phyloP scores from a whole-genome alignment of 2,329 filamentous ascomycete genomes.

The Leptodontidium sp. region DNA sequence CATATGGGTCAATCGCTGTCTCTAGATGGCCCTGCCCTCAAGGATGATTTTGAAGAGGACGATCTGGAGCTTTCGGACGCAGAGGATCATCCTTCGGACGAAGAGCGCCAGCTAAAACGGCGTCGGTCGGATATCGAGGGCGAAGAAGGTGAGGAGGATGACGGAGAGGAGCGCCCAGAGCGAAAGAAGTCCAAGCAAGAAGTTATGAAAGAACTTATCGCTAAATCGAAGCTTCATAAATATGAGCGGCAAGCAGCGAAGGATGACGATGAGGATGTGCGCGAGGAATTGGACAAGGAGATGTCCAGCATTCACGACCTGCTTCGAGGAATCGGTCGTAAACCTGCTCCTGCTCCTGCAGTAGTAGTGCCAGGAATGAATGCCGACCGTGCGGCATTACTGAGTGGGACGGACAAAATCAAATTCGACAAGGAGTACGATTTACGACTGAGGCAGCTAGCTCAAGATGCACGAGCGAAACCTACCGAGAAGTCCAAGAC shows the following conservation, averaged over 20 bases:
- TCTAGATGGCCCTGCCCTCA: conserved; percentile 61
- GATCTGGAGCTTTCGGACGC: conserved; percentile 68
- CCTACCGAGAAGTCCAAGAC: conserved; percentile 92
- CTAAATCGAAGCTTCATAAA: conserved; percentile 95
- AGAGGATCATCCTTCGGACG: conserved; percentile 64
- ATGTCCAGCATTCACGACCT: conserved; percentile 79
- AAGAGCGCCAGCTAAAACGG: conserved; percentile 64
- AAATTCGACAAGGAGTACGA: conserved; percentile 90
- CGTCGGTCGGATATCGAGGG: conserved; percentile 59
- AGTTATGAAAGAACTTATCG: conserved; percentile 97
- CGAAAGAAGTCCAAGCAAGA: conserved; percentile 95
- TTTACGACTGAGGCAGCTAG: conserved; percentile 79
- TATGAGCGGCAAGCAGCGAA: conserved; percentile 92
- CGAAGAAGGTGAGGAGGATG: conserved; percentile 58
- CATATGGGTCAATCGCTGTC: conserved; percentile 81
- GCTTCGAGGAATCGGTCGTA: conserved; percentile 65
- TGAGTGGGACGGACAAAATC: conserved; percentile 67
- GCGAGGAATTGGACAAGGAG: conserved; percentile 84
- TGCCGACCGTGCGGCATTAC: conserved; percentile 67
- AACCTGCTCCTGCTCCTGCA: conserved; percentile 51
- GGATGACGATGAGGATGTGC: conserved; percentile 90
- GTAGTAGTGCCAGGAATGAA: conserved; percentile 60
- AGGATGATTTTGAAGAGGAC: conserved; percentile 82
- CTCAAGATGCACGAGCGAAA: conserved; percentile 83
- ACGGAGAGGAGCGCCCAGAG: conserved; percentile 68